Evolutionary conservation across 495 filamentous ascomycete genomes (phyloP).

Genomic region (Daldinia loculata): DNA sequence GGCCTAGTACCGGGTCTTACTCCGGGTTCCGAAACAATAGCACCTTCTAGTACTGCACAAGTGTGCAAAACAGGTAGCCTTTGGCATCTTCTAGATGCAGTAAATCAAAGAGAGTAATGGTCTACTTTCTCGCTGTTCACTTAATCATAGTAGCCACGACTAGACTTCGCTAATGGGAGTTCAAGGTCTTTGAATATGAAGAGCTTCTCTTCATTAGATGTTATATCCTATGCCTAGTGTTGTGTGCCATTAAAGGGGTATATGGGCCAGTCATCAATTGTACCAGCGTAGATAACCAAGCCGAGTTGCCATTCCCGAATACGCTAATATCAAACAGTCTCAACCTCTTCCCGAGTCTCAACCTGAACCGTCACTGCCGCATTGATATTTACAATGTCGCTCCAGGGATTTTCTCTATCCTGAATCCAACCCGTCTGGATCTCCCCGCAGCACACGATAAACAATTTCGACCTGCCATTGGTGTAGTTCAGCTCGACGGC

Average conservation of each 20-base stretch:
- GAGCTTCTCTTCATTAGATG: slow-evolving; percentile 11
- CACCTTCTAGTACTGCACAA: slow-evolving; percentile 1
- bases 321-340: slow-evolving; percentile 9
- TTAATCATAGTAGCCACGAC: background rate
- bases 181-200: background rate
- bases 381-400: slow-evolving; percentile 41
- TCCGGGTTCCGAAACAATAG: background rate
- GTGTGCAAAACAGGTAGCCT: background rate
- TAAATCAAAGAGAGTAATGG: background rate
- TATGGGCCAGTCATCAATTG: slow-evolving; percentile 25
- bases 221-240: background rate
- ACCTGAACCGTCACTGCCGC: slow-evolving; percentile 39
- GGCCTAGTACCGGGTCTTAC: background rate
- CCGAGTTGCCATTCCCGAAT: slow-evolving; percentile 21
- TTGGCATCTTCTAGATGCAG: background rate
- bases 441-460: slow-evolving; percentile 45
- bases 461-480: slow-evolving; percentile 37
- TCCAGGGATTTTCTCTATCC: slow-evolving; percentile 42
- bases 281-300: slow-evolving; percentile 24
- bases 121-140: background rate
- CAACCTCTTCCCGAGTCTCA: slow-evolving; percentile 29
- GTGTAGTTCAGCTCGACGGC: slow-evolving; percentile 39
- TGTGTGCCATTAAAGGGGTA: slow-evolving; percentile 20
- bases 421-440: slow-evolving; percentile 44
- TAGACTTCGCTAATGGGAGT: background rate